phyloP scores from a whole-genome alignment of 78 protist genomes.

The Trichosphaerium sp. region DNA sequence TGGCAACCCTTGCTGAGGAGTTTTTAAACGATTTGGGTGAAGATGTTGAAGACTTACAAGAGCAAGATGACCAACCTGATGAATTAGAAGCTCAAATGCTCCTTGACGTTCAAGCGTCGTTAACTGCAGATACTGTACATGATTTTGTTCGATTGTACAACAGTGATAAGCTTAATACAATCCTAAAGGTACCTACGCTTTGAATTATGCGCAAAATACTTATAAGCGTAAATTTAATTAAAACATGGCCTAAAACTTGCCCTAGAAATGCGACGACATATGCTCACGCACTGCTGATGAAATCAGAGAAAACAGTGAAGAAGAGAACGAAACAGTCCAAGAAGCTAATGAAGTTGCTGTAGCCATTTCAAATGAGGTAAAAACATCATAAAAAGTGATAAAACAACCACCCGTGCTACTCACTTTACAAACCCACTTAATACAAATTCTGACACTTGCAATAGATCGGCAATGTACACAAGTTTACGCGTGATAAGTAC shows the following conservation, averaged over 20 bases:
- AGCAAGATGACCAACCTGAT: no score
- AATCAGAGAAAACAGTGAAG: constrained; percentile 1
- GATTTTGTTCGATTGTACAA: neutral
- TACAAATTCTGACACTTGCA: neutral
- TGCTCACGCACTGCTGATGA: neutral
- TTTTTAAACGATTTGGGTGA: constrained; percentile 37
- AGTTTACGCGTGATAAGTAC: constrained; percentile 49
- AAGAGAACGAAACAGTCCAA: constrained; percentile 48
- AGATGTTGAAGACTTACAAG: constrained; percentile 22
- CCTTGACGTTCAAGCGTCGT: neutral
- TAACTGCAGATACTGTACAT: neutral
- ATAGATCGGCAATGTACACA: constrained; percentile 33
- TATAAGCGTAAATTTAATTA: neutral
- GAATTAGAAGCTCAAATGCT: neutral
- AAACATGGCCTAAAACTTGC: no score
- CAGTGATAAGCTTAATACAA: no score
- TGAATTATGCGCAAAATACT: neutral
- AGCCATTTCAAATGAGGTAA: constrained; percentile 59
- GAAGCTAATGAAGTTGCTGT: constrained; percentile 41
- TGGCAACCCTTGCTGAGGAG: constrained; percentile 48
- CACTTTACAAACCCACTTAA: constrained; percentile 1
- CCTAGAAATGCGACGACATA: no score
- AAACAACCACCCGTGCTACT: neutral
- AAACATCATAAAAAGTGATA: neutral
- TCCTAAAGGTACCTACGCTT: neutral